phyloP scores from a whole-genome alignment of 345 rosid genomes.

The Rhizophora apiculata region DNA sequence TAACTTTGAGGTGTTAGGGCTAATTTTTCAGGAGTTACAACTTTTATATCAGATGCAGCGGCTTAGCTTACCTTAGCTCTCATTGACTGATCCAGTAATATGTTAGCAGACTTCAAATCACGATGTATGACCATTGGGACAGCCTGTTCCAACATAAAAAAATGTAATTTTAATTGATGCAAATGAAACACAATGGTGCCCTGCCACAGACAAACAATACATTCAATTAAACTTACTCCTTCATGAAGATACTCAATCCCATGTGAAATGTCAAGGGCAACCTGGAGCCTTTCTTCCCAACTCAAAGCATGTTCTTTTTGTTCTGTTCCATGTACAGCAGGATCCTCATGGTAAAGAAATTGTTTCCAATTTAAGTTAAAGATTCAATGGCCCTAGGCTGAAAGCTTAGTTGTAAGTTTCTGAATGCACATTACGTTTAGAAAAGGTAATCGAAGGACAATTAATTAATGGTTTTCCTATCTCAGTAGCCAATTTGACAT shows the following conservation, averaged over 20 bases:
- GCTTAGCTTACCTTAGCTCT: conserved; percentile 70
- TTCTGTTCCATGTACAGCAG: conserved; percentile 33
- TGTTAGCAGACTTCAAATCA: conserved; percentile 93
- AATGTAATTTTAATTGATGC: neutral
- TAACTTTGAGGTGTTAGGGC: neutral
- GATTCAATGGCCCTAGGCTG: neutral
- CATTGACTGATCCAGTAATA: conserved; percentile 78
- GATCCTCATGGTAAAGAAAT: conserved; percentile 9
- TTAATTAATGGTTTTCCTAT: too few species aligned
- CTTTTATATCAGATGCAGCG: conserved; percentile 2
- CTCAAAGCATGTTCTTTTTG: conserved; percentile 46
- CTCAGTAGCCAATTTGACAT: too few species aligned
- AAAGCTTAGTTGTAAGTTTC: neutral
- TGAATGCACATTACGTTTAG: too few species aligned
- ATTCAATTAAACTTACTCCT: conserved; percentile 49
- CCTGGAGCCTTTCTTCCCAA: conserved; percentile 89
- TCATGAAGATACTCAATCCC: conserved; percentile 96
- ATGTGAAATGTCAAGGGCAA: conserved; percentile 85
- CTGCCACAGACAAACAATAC: neutral
- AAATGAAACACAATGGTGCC: neutral
- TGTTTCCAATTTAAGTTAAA: neutral
- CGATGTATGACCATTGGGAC: conserved; percentile 94
- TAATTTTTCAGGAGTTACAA: neutral
- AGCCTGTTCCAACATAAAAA: conserved; percentile 49
- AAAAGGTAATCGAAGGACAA: too few species aligned